Conservation (phyloP, 1,284 basidiomycete genomes). For the Polyporus tsugae region DNA sequence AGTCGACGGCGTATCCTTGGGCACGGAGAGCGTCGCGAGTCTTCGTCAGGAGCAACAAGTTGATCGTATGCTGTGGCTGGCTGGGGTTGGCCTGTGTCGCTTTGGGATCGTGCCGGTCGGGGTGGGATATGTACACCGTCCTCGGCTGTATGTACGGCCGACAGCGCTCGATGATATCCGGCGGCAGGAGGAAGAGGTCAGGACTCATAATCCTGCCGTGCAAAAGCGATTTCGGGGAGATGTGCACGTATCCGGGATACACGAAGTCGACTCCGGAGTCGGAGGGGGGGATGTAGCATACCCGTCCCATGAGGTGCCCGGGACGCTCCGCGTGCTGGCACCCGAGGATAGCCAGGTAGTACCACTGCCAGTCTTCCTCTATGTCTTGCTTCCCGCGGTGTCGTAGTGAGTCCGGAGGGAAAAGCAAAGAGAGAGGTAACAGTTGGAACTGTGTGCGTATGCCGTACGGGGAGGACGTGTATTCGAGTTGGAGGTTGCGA, state of each 20-base stretch:
- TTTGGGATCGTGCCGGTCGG: neutral
- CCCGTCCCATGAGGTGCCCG: neutral
- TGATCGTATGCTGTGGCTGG: neutral
- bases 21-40: neutral
- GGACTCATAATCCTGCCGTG: neutral
- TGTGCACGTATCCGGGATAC: neutral
- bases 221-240: neutral
- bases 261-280: neutral
- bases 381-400: neutral
- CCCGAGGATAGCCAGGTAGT: neutral
- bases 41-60: neutral
- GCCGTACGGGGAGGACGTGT: neutral
- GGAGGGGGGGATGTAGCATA: neutral
- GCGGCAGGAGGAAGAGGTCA: neutral
- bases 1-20: neutral
- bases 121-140: constrained; percentile 1
- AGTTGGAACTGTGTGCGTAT: neutral
- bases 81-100: neutral
- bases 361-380: neutral
- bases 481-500: neutral
- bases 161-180: neutral
- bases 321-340: neutral
- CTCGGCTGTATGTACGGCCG: neutral
- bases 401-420: neutral
- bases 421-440: neutral